Base-by-base conservation (phyloP, 768 basidiomycete genomes). In the Mycena belliarum region DNA sequence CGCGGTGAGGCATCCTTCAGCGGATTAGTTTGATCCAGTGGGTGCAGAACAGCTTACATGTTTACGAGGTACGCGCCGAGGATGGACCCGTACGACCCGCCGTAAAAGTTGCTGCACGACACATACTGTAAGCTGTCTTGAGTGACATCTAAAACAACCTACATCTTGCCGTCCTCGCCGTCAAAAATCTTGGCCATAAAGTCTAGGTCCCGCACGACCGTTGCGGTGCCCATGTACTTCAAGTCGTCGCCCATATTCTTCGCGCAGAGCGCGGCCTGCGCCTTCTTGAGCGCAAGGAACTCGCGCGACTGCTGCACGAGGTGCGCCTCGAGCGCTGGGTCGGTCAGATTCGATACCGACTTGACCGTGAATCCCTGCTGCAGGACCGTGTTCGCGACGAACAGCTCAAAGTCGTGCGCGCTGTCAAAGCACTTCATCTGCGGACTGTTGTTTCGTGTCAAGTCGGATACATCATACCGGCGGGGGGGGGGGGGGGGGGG, bases 11-110 rank as follows among this genome's bases (percentile, higher is more conserved):
- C 20, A 68, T 41, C 65, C 67, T 67, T 28, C 14, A 15, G 3
- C 35, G 29, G 6, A 12, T 32, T 32, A 35, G 43, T 14, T 37
- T 45, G 14, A 44, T n/a, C 20, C 20, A 40, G n/a, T n/a, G n/a
- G n/a, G n/a, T n/a, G n/a, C n/a, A n/a, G n/a, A 35, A 35, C 37
- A 4, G 18, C 4, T 12, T n/a, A 62, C 67, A 68, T 68, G 41
- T 68, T 68, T 15, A 65, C 67, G 16, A 68, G 61, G 40, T 68
- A 68, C 8, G 63, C 57, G 6, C 67, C 67, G 15, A 66, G 54
- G 24, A 68, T 66, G 3, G 65, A 63, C 1, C 67, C 65, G 52
- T 68, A 68, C n/a, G 67, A 66, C 0, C 45, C 59, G n/a, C 63
- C 60, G 51, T 51, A 65, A 50, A 59, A 64, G 25, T 68, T 66